Base-by-base conservation (phyloP, 495 filamentous ascomycete genomes). In the Paragyromitra xinjiangensis region DNA sequence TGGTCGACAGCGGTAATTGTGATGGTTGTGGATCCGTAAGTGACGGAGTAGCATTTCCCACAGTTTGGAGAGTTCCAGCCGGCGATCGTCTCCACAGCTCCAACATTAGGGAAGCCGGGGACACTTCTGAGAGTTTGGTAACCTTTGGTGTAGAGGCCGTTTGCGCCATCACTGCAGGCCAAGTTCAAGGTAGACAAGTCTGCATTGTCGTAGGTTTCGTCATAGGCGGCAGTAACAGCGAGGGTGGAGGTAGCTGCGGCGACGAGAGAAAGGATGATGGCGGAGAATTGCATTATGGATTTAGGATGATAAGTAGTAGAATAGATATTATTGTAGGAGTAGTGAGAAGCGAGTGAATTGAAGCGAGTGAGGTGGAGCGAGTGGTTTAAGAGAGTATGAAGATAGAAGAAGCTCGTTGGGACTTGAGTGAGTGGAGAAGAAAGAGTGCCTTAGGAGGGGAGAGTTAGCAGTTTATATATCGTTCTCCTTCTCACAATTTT, bases 1-100 rank as follows among this genome's bases (percentile, higher is more conserved):
- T 89, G 85, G 84, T 95, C 92, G 72, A 95, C 85, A 29, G 88
- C 92, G 11, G 89, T 84, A 8, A 95, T 83, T 79, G 90, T 87
- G 84, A 95, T 87, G 6, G 65, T 66, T 22, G 86, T 89, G 68
- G 85, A 84, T 78, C 88, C 86, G 82, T 88, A 95, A 14, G 85
- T 86, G 59, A 93, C 83, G 58, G 83, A 66, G 84, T 90, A 94
- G 87, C 92, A 94, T 9, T 87, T 88, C 68, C 92, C 92, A 84
- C 92, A 95, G 64, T 78, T 82, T 6, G 85, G 66, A 12, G 85
- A 86, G 83, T 87, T 90, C 85, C 89, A 92, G 45, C 87, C 88
- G 2, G 82, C 77, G 24, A 94, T 85, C 34, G 88, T 88, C 42
- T 86, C 84, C 0, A 87, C 85, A 63, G 89, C 92, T n/a, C 90